phyloP scores from a whole-genome alignment of 2,329 filamentous ascomycete species.

The Orbilia ellipsospora region DNA sequence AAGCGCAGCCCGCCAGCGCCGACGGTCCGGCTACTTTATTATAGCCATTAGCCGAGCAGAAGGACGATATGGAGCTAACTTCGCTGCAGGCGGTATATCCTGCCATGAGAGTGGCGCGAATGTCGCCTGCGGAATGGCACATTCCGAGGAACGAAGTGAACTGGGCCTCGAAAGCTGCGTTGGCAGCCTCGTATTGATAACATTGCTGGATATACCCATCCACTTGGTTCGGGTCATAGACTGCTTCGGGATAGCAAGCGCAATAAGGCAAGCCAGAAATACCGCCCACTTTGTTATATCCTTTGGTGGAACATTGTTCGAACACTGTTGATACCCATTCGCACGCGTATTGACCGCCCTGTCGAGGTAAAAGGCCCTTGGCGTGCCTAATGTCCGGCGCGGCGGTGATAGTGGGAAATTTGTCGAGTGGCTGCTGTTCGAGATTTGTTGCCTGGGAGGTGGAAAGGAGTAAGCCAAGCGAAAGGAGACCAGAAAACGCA shows the following conservation, averaged over 20 bases:
- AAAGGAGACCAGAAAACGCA: slow-evolving; percentile 4
- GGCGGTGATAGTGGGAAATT: slow-evolving; percentile 39
- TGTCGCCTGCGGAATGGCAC: slow-evolving; percentile 44
- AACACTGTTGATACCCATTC: slow-evolving; percentile 37
- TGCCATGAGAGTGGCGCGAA: slow-evolving; percentile 29
- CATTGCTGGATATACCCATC: slow-evolving; percentile 51
- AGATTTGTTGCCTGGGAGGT: slow-evolving; percentile 11
- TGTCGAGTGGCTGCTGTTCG: slow-evolving; percentile 16
- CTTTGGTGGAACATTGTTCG: slow-evolving; percentile 41
- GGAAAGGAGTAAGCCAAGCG: slow-evolving; percentile 4
- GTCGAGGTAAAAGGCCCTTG: slow-evolving; percentile 34
- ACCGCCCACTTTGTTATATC: slow-evolving; percentile 36
- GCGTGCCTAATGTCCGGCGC: slow-evolving; percentile 38
- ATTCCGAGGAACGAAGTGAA: slow-evolving; percentile 41
- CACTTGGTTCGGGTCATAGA: slow-evolving; percentile 36
- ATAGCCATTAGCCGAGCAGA: slow-evolving; percentile 25
- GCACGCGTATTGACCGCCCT: slow-evolving; percentile 42
- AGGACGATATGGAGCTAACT: slow-evolving; percentile 20
- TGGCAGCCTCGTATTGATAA: slow-evolving; percentile 40
- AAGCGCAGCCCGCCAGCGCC: slow-evolving; percentile 33
- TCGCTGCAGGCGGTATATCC: slow-evolving; percentile 35
- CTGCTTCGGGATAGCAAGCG: slow-evolving; percentile 36
- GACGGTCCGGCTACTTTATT: slow-evolving; percentile 25
- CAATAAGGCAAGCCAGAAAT: slow-evolving; percentile 44
- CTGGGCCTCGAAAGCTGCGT: slow-evolving; percentile 33